phyloP scores from a whole-genome alignment of 441 rosid species.

The Adansonia rubrostipa region DNA sequence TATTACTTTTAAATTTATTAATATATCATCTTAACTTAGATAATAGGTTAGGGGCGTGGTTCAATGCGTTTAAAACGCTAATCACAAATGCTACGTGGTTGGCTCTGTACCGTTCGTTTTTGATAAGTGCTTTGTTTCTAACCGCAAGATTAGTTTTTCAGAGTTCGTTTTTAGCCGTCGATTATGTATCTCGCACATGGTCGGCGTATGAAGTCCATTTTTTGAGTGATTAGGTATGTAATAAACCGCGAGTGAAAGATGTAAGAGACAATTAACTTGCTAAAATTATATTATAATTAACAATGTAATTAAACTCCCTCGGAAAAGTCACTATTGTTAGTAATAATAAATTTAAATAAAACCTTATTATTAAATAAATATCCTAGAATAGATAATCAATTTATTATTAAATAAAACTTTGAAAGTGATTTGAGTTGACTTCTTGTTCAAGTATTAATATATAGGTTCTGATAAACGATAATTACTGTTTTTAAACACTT shows the following conservation, averaged over 20 bases:
- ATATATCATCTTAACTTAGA: no score
- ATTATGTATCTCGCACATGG: slow-evolving; percentile 22
- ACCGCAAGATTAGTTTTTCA: slow-evolving; percentile 15
- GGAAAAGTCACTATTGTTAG: neutral
- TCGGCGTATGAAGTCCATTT: neutral
- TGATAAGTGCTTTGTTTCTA: slow-evolving; percentile 27
- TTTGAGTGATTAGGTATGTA: neutral
- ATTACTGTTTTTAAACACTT: no score
- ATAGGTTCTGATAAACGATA: no score
- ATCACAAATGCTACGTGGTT: slow-evolving; percentile 24
- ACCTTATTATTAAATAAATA: neutral
- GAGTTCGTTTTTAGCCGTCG: slow-evolving; percentile 19
- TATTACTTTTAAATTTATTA: no score
- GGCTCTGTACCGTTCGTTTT: slow-evolving; percentile 27
- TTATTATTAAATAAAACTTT: neutral
- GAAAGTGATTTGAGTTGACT: neutral
- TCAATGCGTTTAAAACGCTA: slow-evolving; percentile 19
- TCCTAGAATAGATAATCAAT: neutral
- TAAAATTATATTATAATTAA: neutral
- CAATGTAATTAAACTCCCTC: neutral
- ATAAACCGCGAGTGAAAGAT: neutral
- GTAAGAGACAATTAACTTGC: neutral
- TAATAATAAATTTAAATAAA: neutral
- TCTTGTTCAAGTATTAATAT: neutral
- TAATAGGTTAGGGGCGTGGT: slow-evolving; percentile 15